Conservation (phyloP, 768 basidiomycete species). For the Rhodosporidiobolus odoratus region DNA sequence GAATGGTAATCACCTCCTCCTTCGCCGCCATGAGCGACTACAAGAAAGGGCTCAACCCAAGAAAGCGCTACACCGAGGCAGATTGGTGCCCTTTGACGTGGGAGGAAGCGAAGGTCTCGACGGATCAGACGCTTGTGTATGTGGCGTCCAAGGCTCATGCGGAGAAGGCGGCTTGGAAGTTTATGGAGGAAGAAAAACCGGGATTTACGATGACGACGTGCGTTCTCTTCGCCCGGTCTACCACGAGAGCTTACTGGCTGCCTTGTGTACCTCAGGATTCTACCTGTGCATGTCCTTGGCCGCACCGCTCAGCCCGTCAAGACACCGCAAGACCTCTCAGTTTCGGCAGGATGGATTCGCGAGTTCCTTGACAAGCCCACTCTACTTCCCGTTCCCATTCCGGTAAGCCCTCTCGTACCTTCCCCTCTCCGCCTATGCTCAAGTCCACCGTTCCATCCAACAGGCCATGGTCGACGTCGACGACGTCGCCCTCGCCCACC, state of each 20-base stretch:
- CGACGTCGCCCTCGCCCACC: constrained; percentile 8
- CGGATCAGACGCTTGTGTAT: not conserved
- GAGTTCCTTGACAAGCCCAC: constrained; percentile 6
- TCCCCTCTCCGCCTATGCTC: not conserved
- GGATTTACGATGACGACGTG: constrained; percentile 25
- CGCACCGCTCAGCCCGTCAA: constrained; percentile 15
- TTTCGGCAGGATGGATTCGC: constrained; percentile 9
- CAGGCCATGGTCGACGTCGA: constrained; percentile 17
- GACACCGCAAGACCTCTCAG: constrained; percentile 1
- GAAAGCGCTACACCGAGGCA: constrained; percentile 1
- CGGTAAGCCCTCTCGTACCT: not conserved
- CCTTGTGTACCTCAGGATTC: not conserved
- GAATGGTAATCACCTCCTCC: constrained; percentile 7
- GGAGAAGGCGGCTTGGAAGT: constrained; percentile 36
- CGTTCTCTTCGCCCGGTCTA: not conserved
- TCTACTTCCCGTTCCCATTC: not conserved
- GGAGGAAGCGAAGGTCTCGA: constrained; percentile 2
- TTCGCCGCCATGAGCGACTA: constrained; percentile 12
- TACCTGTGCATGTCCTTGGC: constrained; percentile 21
- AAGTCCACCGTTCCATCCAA: not conserved
- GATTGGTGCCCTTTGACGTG: constrained; percentile 17
- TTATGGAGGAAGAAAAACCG: constrained; percentile 25
- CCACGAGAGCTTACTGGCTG: not conserved
- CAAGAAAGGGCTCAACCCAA: not conserved
- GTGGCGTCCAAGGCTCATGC: constrained; percentile 22